A percentile compares a stretch with the other conserved stretches of the same genome.
phyloP scores from a whole-genome alignment of 148 eudicot genomes.

The Oxyria digyna region DNA sequence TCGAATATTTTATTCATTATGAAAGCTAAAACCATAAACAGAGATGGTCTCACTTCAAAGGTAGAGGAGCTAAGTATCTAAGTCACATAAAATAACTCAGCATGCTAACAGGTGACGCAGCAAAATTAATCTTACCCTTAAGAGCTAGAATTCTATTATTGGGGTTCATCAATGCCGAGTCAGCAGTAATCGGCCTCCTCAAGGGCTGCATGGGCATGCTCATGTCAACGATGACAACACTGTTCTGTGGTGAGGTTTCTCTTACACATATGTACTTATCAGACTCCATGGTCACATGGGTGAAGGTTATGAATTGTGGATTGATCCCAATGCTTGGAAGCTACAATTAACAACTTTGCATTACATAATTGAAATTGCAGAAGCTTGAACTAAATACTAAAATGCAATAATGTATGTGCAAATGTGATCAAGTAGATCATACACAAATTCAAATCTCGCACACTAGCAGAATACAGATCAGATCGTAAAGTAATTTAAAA shows the following conservation, averaged over 20 bases:
- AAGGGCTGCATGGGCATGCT: slow-evolving; percentile 95
- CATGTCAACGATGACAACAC: slow-evolving; percentile 93
- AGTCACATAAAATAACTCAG: neutral
- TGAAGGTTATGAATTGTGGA: slow-evolving; percentile 86
- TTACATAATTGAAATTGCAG: neutral
- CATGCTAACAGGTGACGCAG: neutral
- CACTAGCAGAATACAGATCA: slow-evolving; percentile 7
- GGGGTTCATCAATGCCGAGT: slow-evolving; percentile 96
- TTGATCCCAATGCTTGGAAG: slow-evolving; percentile 85
- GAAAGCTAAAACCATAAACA: neutral
- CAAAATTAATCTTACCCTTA: slow-evolving; percentile 44
- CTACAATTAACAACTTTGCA: slow-evolving; percentile 23
- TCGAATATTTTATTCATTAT: neutral
- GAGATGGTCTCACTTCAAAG: neutral
- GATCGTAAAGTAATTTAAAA: slow-evolving; percentile 11
- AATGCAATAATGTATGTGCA: neutral
- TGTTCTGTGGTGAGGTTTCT: slow-evolving; percentile 91
- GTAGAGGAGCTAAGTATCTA: neutral
- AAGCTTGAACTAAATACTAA: neutral
- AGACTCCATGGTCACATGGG: slow-evolving; percentile 98
- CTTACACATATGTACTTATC: slow-evolving; percentile 93
- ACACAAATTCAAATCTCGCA: neutral
- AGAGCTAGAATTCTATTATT: slow-evolving; percentile 73
- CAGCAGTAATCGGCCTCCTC: slow-evolving; percentile 92
- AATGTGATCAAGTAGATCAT: neutral